Conservation (phyloP, 192 early-diverging fungal genomes). For the Backusella tuberculispora region DNA sequence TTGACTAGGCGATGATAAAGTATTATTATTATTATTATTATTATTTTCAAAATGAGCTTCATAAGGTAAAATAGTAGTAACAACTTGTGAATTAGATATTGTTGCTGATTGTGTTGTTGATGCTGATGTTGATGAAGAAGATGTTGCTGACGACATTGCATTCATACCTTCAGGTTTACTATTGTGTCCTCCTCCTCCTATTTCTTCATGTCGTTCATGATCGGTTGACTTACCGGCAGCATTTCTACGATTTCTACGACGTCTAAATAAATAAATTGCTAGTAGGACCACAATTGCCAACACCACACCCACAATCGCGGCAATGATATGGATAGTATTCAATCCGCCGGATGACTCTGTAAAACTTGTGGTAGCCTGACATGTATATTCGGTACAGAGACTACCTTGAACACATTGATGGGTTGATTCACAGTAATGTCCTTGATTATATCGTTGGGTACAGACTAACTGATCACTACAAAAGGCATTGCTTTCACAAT, state of each 20-base stretch:
- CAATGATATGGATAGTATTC: conserved; percentile 14
- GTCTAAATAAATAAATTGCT: conserved; percentile 4
- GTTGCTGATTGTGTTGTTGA: neutral
- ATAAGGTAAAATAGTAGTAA: neutral
- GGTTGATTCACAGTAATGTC: neutral
- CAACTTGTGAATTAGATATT: no score
- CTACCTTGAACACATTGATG: conserved; percentile 10
- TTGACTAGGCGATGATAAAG: neutral
- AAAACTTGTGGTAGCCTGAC: neutral
- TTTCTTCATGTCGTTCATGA: no score
- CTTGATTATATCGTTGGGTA: neutral
- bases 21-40: neutral
- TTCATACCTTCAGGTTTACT: neutral
- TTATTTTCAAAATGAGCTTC: neutral
- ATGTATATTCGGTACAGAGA: neutral
- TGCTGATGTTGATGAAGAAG: neutral
- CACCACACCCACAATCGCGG: neutral
- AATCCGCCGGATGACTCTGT: neutral
- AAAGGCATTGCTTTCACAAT: neutral
- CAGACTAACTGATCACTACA: neutral
- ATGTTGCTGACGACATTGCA: neutral
- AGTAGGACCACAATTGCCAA: neutral
- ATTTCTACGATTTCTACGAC: neutral
- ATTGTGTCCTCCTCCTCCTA: no score
- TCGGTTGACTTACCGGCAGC: neutral